These are phyloP conservation scores for Withania somnifera DNA, from an alignment of 305 asterid genomes.

Conservation along the genomic window DNA sequence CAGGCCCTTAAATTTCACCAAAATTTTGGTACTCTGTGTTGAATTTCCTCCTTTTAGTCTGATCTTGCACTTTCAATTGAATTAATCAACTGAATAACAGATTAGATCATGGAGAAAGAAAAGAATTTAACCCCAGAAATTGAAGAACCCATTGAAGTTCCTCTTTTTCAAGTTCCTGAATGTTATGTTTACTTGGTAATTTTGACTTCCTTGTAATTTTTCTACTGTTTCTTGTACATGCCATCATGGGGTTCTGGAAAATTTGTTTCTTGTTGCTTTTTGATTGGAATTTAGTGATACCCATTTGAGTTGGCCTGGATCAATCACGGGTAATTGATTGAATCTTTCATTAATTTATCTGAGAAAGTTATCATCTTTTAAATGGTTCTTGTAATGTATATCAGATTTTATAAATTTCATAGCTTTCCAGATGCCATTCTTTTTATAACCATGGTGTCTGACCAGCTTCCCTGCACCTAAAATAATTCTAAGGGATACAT, in stretches of 20 bases:
- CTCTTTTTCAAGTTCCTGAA: conserved; percentile 68
- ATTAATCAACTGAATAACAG: not conserved
- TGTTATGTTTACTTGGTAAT: conserved; percentile 74
- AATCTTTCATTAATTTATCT: not conserved
- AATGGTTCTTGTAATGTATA: not conserved
- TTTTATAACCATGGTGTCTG: no score
- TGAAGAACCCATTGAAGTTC: conserved; percentile 47
- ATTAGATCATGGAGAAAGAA: conserved; percentile 34
- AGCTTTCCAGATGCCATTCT: not conserved
- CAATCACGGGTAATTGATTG: not conserved
- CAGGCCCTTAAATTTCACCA: not conserved
- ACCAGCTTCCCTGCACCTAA: no score
- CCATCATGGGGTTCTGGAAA: not conserved
- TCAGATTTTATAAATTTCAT: not conserved
- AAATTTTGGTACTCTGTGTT: not conserved
- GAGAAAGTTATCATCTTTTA: no score
- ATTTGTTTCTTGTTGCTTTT: not conserved
- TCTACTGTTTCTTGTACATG: not conserved
- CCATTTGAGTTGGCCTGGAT: not conserved
- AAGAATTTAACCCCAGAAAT: conserved; percentile 21
- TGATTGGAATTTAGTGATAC: not conserved
- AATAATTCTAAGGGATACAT: no score
- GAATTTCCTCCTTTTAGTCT: not conserved
- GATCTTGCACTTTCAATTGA: not conserved
- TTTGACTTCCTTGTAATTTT: not conserved